A percentile compares a stretch with the other conserved stretches of the same genome.
Conservation (phyloP, 2,329 filamentous ascomycete species). For the Colletotrichum ledebouriae region DNA sequence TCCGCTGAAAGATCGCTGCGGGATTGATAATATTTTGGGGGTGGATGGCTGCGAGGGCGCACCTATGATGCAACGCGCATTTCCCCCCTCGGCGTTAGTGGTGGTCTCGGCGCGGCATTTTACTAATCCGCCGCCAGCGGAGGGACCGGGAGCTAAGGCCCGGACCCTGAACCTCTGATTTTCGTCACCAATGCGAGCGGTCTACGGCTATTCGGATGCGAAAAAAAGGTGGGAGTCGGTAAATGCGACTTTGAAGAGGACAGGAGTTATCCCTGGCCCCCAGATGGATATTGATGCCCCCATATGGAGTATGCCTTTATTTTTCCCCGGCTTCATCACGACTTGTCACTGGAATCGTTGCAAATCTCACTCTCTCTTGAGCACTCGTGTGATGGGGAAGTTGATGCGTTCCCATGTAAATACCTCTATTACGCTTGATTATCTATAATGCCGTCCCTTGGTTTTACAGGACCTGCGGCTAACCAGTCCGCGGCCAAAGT, state of each 20-base stretch:
- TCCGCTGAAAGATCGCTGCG: conserved; percentile 5
- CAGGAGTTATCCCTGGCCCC: background rate
- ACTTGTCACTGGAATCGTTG: no score
- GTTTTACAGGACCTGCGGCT: conserved; percentile 24
- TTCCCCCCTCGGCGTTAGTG: conserved; percentile 35
- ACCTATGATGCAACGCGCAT: conserved; percentile 42
- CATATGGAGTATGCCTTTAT: background rate
- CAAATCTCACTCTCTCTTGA: background rate
- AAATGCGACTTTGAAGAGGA: background rate
- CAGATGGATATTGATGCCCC: background rate
- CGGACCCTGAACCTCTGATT: conserved; percentile 27
- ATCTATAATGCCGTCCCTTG: conserved; percentile 26
- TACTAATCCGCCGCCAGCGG: conserved; percentile 36
- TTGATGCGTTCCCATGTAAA: conserved; percentile 7
- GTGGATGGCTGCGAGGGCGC: conserved; percentile 10
- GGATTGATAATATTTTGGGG: conserved; percentile 37
- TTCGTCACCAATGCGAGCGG: conserved; percentile 13
- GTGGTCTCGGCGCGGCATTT: conserved; percentile 35
- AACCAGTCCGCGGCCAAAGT: conserved; percentile 17
- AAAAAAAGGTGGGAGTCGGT: background rate
- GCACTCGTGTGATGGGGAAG: background rate
- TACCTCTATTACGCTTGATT: conserved; percentile 40
- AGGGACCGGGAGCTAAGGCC: background rate
- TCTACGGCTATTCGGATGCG: conserved; percentile 15
- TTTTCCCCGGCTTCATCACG: no score